Evolutionary conservation across 768 basidiomycete species (phyloP), one percentile per base, ranked within the genome.

Genomic region (Lactarius evosmus): DNA sequence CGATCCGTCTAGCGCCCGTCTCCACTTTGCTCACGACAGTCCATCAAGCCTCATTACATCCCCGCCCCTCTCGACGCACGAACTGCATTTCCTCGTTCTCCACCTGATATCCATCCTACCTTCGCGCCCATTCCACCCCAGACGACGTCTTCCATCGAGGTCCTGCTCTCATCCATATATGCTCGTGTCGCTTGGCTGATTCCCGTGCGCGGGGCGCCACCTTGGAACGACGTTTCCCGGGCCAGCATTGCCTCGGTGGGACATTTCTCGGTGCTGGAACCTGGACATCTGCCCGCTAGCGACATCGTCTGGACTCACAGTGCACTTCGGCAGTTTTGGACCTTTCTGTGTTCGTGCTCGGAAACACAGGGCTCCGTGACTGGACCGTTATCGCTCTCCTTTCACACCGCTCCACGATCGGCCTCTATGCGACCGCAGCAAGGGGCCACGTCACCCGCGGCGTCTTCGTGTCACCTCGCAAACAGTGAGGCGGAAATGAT

Each of bases 31-130:
- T 65, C 22, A 61, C 49, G 32, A 61, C 32, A 14, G n/a, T 3
- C 32, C 19, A 52, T n/a, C 32, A 65, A 65, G 64, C 64, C 64
- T 41, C 64, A 65, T 57, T 65, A 65, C 32, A 46, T 65, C n/a
- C 60, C 64, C 4, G 59, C 64, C n/a, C 55, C 32, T 34, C 27
- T 52, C 49, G 51, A 56, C 30, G 7, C 49, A 12, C 59, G 40
- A 22, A 33, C 27, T 16, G 19, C 55, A 22, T 34, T 52, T 16
- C 46, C 46, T 27, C 19, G 1, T 55, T 55, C 49, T 29, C 49
- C 50, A 22, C 32, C 25, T 36, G 60, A 57, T 9, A 9, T 12
- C 33, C 7, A 6, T 22, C 9, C 46, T n/a, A 30, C 46, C 27
- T 51, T 52, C 29, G 46, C 22, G 8, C 64, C 64, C 2, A 34